Evolutionary conservation across 2,329 filamentous ascomycete species (phyloP), one percentile per base, ranked within the genome.

Genomic region (Sordariomycetes sp.): DNA sequence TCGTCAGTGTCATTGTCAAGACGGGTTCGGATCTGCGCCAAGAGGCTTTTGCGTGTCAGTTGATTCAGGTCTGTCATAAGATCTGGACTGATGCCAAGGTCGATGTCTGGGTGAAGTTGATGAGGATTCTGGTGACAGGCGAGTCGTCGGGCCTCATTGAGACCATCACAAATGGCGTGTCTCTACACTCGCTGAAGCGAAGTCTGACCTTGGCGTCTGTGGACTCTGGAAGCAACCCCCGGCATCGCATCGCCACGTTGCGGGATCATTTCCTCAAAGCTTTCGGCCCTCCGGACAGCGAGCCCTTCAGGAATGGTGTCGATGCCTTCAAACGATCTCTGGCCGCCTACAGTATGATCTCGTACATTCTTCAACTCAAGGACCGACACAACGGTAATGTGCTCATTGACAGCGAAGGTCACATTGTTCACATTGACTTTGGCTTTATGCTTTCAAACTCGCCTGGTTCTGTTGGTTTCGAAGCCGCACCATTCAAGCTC

Each of bases 391-490:
- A 92, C 51, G 85, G 85, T 35, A 92, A 92, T 49, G 82, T 92
- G 11, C 70, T 92, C 39, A 82, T 92, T 47, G 85, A 90, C 55
- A 86, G 83, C 48, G 80, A 86, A 54, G 85, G 85, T 8, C 85
- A 92, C 51, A 87, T 90, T 37, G 79, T 92, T 40, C 85, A 92
- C 52, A 92, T 92, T 40, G 85, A 92, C 57, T 92, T 92, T 55
- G 85, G 85, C 36, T 92, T 92, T 54, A 90, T 92, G 82, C 66
- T 92, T 21, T 88, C 82, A 30, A 92, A 92, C 55, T 87, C 83
- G 2, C 85, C 85, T 0, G 85, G 85, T 1, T 82, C 79, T 8
- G 84, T 92, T 51, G 84, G 83, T 3, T 92, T 92, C 47, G 85
- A 92, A 59, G 85, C 85, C 11, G 85, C 85, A 5, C 85, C 85